Conservation (phyloP, 306 rosid genomes). For the Gillenia trifoliata region DNA sequence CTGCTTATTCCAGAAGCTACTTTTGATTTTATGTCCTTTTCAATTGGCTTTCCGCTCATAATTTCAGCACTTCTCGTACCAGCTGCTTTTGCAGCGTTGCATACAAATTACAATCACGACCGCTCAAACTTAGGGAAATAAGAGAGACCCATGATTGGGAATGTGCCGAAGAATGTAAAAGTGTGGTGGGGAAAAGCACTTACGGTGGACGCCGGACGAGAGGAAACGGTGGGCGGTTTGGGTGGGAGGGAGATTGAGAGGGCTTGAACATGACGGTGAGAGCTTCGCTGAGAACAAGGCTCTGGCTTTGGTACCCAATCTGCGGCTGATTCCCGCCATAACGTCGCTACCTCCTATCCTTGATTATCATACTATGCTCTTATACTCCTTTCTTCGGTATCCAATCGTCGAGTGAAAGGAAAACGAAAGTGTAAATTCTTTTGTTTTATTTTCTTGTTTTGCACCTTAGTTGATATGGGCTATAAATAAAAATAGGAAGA, state of each 20-base stretch:
- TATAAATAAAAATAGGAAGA: too few species aligned
- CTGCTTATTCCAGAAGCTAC: slow-evolving; percentile 39
- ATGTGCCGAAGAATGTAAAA: neutral
- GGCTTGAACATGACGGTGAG: slow-evolving; percentile 21
- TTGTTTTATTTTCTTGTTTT: too few species aligned
- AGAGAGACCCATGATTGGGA: neutral
- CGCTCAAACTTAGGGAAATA: neutral
- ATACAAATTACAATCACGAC: neutral
- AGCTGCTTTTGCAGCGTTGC: slow-evolving; percentile 2
- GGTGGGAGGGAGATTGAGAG: slow-evolving; percentile 24
- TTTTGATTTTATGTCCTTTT: slow-evolving; percentile 22
- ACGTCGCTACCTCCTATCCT: neutral
- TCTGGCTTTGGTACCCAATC: slow-evolving; percentile 16
- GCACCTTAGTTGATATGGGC: too few species aligned
- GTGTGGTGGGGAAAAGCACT: neutral
- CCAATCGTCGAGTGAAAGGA: too few species aligned
- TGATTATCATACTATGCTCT: neutral
- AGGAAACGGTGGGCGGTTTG: slow-evolving; percentile 17
- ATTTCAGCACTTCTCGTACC: slow-evolving; percentile 9
- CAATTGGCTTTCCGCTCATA: slow-evolving; percentile 43
- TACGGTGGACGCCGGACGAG: neutral
- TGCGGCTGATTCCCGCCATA: slow-evolving; percentile 20
- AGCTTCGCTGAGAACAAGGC: slow-evolving; percentile 14
- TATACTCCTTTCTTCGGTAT: neutral
- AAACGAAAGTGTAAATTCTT: too few species aligned